Conservation (phyloP, 768 basidiomycete genomes). For the Lenzites betulinus region DNA sequence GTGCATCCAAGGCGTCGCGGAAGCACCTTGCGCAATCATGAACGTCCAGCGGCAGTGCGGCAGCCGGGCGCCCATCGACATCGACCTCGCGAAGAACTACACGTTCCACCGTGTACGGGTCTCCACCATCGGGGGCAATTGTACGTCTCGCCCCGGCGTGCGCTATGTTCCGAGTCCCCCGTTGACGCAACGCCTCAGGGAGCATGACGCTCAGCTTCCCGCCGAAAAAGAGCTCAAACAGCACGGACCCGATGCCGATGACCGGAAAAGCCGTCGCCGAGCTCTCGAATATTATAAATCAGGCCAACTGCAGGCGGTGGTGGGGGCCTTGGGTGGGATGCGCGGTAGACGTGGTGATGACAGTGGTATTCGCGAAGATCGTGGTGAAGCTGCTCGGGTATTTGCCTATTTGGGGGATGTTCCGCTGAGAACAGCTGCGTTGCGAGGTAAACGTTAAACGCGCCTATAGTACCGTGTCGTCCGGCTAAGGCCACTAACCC, state of each 20-base stretch:
- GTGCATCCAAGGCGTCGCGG: neutral
- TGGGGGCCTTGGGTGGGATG: neutral
- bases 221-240: neutral
- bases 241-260: neutral
- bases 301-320: too few relatives aligned
- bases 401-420: neutral
- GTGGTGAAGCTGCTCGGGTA: neutral
- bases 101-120: neutral
- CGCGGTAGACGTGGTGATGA: neutral
- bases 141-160: too few relatives aligned
- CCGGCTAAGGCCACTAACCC: too few relatives aligned
- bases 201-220: too few relatives aligned
- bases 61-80: neutral
- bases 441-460: too few relatives aligned
- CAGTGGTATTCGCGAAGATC: neutral
- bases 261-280: too few relatives aligned
- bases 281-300: too few relatives aligned
- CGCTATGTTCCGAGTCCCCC: too few relatives aligned
- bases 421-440: too few relatives aligned
- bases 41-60: neutral
- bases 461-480: too few relatives aligned
- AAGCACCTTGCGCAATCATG: neutral
- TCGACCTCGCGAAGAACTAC: neutral
- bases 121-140: neutral
- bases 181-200: too few relatives aligned